Evolutionary conservation across 805 yeast species (phyloP), one percentile per base, ranked within the genome.

Genomic region (Metschnikowia kunwiensis): DNA sequence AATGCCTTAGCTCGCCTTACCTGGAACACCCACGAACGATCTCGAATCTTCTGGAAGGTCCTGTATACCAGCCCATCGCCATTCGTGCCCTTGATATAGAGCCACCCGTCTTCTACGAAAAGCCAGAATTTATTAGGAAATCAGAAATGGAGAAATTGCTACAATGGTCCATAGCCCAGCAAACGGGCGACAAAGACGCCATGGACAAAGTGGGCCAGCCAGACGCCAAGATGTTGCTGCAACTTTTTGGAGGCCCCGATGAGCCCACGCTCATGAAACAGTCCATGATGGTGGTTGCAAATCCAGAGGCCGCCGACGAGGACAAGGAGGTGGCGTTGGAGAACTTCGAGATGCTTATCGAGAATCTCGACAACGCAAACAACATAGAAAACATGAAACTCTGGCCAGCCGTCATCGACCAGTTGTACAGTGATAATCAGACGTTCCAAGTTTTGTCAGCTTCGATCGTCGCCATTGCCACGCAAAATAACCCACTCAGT

Each of bases 321-420:
- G 72, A 72, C 49, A 83, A 82, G 50, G 68, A 81, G 34, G 74
- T 76, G 7, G 95, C 97, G 0, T 74, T 88, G 42, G 97, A 91
- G 47, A 86, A 87, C 57, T 83, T 91, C 53, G 96, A 91, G 58
- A 87, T 89, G 91, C 68, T 91, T 34, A 82, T 93, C 32, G 97
- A 91, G 56, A 88, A 88, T 53, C 61, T 91, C 42, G 97, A 93
- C 60, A 93, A 93, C 58, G 97, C 97, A 16, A 89, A 91, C 61
- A 87, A 87, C 53, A 80, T 91, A 47, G 91, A 85, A 46, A 84
- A 82, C 50, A 56, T 89, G 68, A 77, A 78, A 46, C 71, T 88
- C 44, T 93, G 97, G 98, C 77, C 72, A 15, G 68, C 80, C 3
- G 57, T 89, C 27, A 65, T 87, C n/a, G 56, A 60, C 1, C 73